Conservation (phyloP, 306 rosid genomes). For the Bauhinia variegata region DNA sequence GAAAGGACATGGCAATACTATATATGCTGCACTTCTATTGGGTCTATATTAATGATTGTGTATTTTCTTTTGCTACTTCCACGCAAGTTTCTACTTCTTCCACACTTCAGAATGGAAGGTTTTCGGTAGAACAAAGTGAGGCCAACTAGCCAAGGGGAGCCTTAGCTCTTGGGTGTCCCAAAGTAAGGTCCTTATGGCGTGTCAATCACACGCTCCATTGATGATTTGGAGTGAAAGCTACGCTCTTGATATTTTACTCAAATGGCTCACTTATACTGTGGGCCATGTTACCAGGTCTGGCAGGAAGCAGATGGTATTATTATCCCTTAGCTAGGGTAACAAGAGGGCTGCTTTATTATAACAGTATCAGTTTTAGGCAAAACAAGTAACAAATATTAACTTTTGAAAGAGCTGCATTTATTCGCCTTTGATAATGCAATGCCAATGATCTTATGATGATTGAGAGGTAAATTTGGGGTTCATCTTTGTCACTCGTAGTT, state of each 20-base stretch:
- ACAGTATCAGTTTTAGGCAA: slow-evolving; percentile 47
- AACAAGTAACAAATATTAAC: slow-evolving; percentile 30
- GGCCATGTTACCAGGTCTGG: slow-evolving; percentile 36
- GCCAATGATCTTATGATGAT: slow-evolving; percentile 37
- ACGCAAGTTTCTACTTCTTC: not conserved
- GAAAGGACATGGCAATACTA: slow-evolving; percentile 45
- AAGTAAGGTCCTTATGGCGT: not conserved
- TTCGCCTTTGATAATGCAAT: no score
- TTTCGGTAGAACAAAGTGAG: no score
- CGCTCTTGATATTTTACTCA: not conserved
- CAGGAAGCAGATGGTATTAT: slow-evolving; percentile 37
- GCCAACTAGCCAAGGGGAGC: no score
- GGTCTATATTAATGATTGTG: slow-evolving; percentile 14
- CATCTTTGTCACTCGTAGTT: slow-evolving; percentile 11
- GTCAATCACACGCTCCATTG: not conserved
- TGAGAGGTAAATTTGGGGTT: slow-evolving; percentile 9
- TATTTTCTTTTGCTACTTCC: slow-evolving; percentile 27
- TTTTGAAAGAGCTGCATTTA: slow-evolving; percentile 20
- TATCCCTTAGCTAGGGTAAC: slow-evolving; percentile 19
- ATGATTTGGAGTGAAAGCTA: not conserved
- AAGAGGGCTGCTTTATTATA: slow-evolving; percentile 17
- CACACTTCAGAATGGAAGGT: slow-evolving; percentile 3
- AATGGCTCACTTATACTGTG: slow-evolving; percentile 16
- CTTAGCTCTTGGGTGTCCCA: no score
- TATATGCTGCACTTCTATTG: slow-evolving; percentile 27